Conservation (phyloP, 2,329 filamentous ascomycete genomes). For the Aspergillus latus region DNA sequence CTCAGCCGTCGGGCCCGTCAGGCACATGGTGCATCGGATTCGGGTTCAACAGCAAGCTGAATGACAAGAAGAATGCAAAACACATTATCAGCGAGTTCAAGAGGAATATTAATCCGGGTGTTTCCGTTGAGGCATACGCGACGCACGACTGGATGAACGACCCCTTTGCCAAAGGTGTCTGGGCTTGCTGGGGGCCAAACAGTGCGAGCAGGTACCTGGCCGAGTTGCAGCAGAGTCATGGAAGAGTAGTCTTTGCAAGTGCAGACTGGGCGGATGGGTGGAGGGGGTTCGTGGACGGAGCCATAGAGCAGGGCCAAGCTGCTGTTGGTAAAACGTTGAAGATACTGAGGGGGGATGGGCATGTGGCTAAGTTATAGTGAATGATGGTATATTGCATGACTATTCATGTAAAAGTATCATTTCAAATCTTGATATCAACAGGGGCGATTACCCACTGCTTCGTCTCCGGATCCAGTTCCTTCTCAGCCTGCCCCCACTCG, state of each 20-base stretch:
- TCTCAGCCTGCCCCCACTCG: neutral
- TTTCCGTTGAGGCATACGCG: constrained; percentile 10
- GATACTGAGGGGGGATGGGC: neutral
- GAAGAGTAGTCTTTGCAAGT: constrained; percentile 48
- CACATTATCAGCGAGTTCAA: constrained; percentile 15
- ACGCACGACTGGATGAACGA: constrained; percentile 34
- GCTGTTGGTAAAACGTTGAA: neutral
- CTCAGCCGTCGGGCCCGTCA: neutral
- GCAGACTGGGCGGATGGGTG: constrained; percentile 53
- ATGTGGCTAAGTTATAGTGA: neutral
- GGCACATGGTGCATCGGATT: constrained; percentile 25
- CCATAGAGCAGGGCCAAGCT: constrained; percentile 48
- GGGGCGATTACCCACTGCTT: neutral
- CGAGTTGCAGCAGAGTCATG: neutral
- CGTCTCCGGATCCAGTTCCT: neutral
- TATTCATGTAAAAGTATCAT: too few relatives aligned
- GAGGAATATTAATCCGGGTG: constrained; percentile 7
- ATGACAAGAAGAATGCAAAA: constrained; percentile 12
- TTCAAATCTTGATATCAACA: neutral
- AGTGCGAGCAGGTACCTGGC: constrained; percentile 17
- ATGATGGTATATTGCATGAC: too few relatives aligned
- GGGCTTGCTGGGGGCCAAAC: constrained; percentile 23
- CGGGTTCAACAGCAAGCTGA: constrained; percentile 17
- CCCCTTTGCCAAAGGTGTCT: constrained; percentile 29
- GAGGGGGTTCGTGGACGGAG: constrained; percentile 54